Evolutionary conservation across 176 grass and related monocot species (phyloP).

Genomic region (Alopecurus myosuroides): DNA sequence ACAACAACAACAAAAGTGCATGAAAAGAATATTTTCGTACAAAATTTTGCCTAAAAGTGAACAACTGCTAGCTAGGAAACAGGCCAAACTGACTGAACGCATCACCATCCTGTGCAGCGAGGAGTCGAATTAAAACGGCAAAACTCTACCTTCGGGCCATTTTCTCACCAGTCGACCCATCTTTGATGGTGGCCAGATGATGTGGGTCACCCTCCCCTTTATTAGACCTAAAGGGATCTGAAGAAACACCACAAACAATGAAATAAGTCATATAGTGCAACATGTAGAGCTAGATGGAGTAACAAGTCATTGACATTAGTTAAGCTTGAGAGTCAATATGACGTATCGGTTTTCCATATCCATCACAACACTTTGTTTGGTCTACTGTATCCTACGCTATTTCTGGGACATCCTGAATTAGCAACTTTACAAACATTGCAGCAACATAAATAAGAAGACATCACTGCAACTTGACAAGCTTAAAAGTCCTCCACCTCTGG

Average conservation of each 20-base stretch:
- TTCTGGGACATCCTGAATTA: background rate
- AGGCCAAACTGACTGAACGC: slow-evolving; percentile 9
- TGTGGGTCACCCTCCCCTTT: slow-evolving; percentile 64
- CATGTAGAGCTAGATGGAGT: background rate
- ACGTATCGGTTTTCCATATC: background rate
- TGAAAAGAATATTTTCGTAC: background rate
- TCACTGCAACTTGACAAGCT: background rate
- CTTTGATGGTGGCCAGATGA: slow-evolving; percentile 78
- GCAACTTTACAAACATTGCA: background rate
- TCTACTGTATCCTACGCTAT: background rate
- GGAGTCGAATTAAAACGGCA: slow-evolving; percentile 18
- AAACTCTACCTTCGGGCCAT: slow-evolving; percentile 42
- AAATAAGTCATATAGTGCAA: background rate
- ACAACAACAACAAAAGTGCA: background rate
- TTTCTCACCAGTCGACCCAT: slow-evolving; percentile 63
- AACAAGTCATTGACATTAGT: background rate
- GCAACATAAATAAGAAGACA: background rate
- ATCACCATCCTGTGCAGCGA: background rate
- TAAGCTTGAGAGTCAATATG: background rate
- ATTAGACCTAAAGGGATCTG: slow-evolving; percentile 88
- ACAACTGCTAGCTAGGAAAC: background rate
- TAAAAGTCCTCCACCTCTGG: background rate
- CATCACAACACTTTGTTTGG: background rate
- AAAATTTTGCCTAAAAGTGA: background rate
- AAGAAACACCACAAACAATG: background rate